Evolutionary conservation across 225 moss, liverwort and hornwort genomes (phyloP), one percentile per base, ranked within the genome.

Genomic region (Neckera pumila): DNA sequence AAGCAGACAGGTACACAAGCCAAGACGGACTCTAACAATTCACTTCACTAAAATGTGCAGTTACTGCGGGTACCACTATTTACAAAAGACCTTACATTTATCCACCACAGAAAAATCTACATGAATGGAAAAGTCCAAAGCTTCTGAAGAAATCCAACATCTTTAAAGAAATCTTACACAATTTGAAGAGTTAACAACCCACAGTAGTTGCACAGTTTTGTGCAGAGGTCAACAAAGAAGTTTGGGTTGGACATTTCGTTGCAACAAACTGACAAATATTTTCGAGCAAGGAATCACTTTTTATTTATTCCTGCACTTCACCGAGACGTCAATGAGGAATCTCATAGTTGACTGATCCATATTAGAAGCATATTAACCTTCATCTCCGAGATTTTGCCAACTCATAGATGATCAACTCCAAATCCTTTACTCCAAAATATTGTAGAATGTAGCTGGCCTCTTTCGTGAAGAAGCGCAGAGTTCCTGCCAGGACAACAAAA

Each of bases 361-460:
- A 63, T 57, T 45, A 53, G 30, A 84, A 49, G 5, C 18, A 59
- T 1, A 49, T 27, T 9, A 47, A 49, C 61, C 53, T 15, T 72
- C 51, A 65, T 67, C 51, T 86, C 51, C 36, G 49, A 74, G 59
- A 12, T 33, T 61, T 76, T 22, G n/a, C 67, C 21, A 31, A 80
- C 33, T 82, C 71, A 23, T 36, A 71, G 71, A 81, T 59, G 78
- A 86, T 73, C 30, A 43, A 82, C 42, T 43, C 65, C 49, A 67
- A 83, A 40, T 47, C 53, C 83, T 63, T 67, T 80, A 92, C 84
- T 89, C 87, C 93, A 96, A 83, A 80, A 96, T 93, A 82, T 98
- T 89, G 88, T 96, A 94, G 85, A 96, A 96, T 66, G 94, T 89
- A 86, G 89, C 90, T 42, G 97, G 96, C 86, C 90, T 89, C 69